Base-by-base conservation (phyloP, 1,284 basidiomycete species). In the Heterobasidion irregulare region DNA sequence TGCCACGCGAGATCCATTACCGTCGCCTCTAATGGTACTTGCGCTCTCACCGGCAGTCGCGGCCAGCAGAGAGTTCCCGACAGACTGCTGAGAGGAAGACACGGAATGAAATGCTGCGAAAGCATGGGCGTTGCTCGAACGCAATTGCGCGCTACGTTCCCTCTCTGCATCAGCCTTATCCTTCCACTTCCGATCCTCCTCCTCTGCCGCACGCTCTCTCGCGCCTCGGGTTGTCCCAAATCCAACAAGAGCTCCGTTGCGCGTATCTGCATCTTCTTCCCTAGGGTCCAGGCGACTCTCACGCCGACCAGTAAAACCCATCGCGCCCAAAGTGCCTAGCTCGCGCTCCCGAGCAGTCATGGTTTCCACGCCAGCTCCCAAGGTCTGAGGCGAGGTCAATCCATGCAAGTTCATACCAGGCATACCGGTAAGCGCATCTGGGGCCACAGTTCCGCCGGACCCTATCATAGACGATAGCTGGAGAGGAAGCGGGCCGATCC, bases 31-130 rank as follows among this genome's bases (percentile, higher is more conserved):
- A 13, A 46, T 47, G 16, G 48, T 46, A 36, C 47, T 45, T 15
- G 52, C 65, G 52, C 58, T 66, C 55, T 70, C 68, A 7, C 59
- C 61, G 7, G 52, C 60, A n/a, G 53, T 59, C 43, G 69, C 66
- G n/a, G 67, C 65, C 8, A 72, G 61, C 12, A 71, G 59, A 10
- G 69, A 68, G 57, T 71, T 71, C 9, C 66, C 63, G 12, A 67
- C 67, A 47, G 70, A 66, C 33, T 69, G 70, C 32, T 80, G 65
- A 12, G 60, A 59, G 2, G 57, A 52, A 2, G 76, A 75, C 1
- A 86, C 78, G 1, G 84, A 82, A 65, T 89, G 84, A 71, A 89
- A 91, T 3, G 86, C 84, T 62, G 91, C 88, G 64, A 81, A 90
- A 3, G 84, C 78, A 46, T 71, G 68, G 7, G 68, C 65, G 53